These are phyloP conservation scores for Cordyceps militaris DNA, from an alignment of 2,329 filamentous ascomycete species.

Conservation along the genomic window DNA sequence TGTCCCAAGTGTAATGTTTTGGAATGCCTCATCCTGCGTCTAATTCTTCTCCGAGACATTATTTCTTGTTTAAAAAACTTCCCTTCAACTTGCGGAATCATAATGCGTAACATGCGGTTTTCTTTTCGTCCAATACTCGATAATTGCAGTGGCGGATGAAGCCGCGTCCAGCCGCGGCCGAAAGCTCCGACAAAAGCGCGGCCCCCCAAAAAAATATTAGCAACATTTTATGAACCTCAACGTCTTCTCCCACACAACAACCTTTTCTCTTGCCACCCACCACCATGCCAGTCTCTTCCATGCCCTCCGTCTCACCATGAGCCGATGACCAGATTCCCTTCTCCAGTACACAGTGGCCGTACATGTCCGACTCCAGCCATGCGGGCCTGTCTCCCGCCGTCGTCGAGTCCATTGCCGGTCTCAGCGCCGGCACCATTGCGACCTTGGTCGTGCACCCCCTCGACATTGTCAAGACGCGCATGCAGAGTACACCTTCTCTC, in stretches of 20 bases:
- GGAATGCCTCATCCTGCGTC: too few relatives aligned
- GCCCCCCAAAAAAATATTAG: conserved; percentile 8
- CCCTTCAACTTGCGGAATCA: too few relatives aligned
- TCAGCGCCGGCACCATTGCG: conserved; percentile 79
- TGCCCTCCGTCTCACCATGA: background rate
- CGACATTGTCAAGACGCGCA: conserved; percentile 91
- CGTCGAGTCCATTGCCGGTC: conserved; percentile 82
- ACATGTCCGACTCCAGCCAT: conserved; percentile 43
- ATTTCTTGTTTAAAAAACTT: too few relatives aligned
- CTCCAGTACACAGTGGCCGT: conserved; percentile 18
- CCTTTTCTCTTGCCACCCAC: background rate
- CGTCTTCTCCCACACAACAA: background rate
- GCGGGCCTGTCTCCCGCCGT: conserved; percentile 65
- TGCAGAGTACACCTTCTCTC: conserved; percentile 60
- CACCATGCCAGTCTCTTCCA: background rate
- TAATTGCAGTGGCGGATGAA: background rate
- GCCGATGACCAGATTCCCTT: background rate
- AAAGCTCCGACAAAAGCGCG: conserved; percentile 7
- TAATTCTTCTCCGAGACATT: too few relatives aligned
- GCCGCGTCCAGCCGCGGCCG: conserved; percentile 4
- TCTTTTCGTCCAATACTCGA: background rate
- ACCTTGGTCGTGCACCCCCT: conserved; percentile 87
- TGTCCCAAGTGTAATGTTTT: too few relatives aligned
- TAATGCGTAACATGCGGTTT: background rate
- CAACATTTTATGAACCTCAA: background rate